Conservation (phyloP, 2,329 filamentous ascomycete genomes). For the Phaeophleospora eucalypticola region DNA sequence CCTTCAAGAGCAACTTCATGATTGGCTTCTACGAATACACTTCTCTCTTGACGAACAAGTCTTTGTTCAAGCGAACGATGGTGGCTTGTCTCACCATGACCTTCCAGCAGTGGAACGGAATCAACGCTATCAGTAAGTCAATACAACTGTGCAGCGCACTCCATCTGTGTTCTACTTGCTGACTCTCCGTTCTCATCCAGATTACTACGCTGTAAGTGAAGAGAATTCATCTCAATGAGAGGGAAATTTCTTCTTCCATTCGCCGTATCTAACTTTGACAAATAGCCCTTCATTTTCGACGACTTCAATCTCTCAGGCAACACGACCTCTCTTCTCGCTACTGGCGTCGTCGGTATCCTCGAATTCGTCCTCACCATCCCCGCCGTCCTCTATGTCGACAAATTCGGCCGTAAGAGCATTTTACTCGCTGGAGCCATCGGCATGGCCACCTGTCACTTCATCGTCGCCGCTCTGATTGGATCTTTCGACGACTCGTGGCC, state of each 20-base stretch:
- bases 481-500: neutral
- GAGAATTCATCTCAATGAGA: too few relatives aligned
- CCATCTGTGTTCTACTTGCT: too few relatives aligned
- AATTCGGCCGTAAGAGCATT: neutral
- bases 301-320: neutral
- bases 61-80: conserved; percentile 63
- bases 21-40: conserved; percentile 59
- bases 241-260: too few relatives aligned
- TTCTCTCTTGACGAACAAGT: conserved; percentile 38
- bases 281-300: neutral
- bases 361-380: conserved; percentile 26
- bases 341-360: conserved; percentile 36
- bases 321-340: neutral
- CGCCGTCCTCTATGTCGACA: neutral
- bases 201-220: too few relatives aligned
- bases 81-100: conserved; percentile 49
- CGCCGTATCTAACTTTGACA: too few relatives aligned
- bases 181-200: too few relatives aligned
- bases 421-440: conserved; percentile 34
- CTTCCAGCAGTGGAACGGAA: conserved; percentile 47
- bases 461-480: neutral
- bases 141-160: too few relatives aligned
- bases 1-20: conserved; percentile 58
- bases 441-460: conserved; percentile 21
- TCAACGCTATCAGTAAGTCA: too few relatives aligned